These are phyloP conservation scores for Pythium myriotylum DNA, from an alignment of 352 stramenopile genomes.

Conservation along the genomic window DNA sequence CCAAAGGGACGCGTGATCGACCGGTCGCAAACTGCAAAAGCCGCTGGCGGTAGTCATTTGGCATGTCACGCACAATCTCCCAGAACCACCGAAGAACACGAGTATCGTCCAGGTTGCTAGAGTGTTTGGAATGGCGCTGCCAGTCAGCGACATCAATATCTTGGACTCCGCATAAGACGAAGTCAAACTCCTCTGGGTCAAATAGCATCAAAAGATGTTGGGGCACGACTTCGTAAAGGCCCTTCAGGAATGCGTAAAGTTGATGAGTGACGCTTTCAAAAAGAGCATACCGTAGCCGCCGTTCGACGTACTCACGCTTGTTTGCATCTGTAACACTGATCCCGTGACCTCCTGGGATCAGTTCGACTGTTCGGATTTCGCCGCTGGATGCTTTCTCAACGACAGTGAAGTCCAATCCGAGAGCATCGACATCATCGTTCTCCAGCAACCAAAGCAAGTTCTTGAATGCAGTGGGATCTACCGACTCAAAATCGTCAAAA, in stretches of 20 bases:
- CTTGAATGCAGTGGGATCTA: slow-evolving; percentile 60
- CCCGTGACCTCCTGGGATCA: slow-evolving; percentile 24
- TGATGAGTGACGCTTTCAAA: slow-evolving; percentile 63
- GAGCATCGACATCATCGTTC: slow-evolving; percentile 38
- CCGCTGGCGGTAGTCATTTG: slow-evolving; percentile 72
- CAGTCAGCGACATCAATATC: slow-evolving; percentile 97
- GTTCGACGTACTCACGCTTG: slow-evolving; percentile 93
- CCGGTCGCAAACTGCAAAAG: slow-evolving; percentile 86
- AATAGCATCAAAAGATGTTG: slow-evolving; percentile 95
- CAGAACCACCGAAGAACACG: slow-evolving; percentile 91
- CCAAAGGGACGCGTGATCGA: slow-evolving; percentile 71
- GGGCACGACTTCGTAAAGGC: slow-evolving; percentile 97
- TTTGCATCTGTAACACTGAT: slow-evolving; percentile 94
- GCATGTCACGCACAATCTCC: slow-evolving; percentile 93
- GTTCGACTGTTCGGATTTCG: slow-evolving; percentile 12
- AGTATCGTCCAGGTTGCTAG: slow-evolving; percentile 44
- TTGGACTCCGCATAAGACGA: slow-evolving; percentile 95
- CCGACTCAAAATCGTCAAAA: slow-evolving; percentile 93
- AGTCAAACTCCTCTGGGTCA: slow-evolving; percentile 97
- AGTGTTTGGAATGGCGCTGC: slow-evolving; percentile 81
- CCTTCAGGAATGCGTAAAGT: slow-evolving; percentile 80
- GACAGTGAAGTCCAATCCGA: slow-evolving; percentile 52
- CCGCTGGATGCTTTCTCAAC: slow-evolving; percentile 18
- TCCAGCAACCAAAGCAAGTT: slow-evolving; percentile 56
- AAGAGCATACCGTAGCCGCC: slow-evolving; percentile 63